Conservation (phyloP, 768 basidiomycete species). For the Aureoboletus auriporus region DNA sequence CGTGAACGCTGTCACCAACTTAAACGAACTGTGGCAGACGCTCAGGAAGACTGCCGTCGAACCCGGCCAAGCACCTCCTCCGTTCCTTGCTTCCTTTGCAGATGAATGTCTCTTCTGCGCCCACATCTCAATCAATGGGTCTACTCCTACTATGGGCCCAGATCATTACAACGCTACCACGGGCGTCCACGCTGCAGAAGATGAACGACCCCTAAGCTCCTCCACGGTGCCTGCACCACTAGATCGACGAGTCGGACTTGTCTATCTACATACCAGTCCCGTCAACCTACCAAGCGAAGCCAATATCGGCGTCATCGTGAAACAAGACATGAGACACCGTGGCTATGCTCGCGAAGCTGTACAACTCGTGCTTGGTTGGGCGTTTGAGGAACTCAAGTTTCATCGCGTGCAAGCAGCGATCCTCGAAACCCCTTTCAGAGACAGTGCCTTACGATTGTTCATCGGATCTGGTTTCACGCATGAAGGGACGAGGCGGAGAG, state of each 20-base stretch:
- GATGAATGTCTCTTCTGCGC: slow-evolving; percentile 30
- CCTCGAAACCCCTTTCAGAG: slow-evolving; percentile 40
- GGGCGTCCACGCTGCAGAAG: no score
- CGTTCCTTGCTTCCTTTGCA: slow-evolving; percentile 20
- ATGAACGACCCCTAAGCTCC: background rate
- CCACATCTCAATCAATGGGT: slow-evolving; percentile 7
- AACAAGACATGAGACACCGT: slow-evolving; percentile 30
- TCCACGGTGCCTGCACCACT: background rate
- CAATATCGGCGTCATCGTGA: slow-evolving; percentile 53
- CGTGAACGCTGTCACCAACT: no score
- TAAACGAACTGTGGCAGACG: slow-evolving; percentile 18
- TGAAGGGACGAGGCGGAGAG: slow-evolving; percentile 59
- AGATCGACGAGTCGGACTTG: slow-evolving; percentile 12
- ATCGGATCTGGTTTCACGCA: slow-evolving; percentile 49
- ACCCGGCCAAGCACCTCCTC: slow-evolving; percentile 21
- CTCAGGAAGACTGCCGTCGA: slow-evolving; percentile 25
- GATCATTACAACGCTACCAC: background rate
- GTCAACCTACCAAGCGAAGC: slow-evolving; percentile 37
- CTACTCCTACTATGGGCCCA: background rate
- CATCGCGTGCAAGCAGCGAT: slow-evolving; percentile 39
- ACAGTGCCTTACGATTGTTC: slow-evolving; percentile 45
- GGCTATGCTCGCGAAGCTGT: slow-evolving; percentile 49
- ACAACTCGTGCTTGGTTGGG: slow-evolving; percentile 40
- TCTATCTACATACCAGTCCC: slow-evolving; percentile 24
- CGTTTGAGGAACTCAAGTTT: slow-evolving; percentile 37